A percentile compares a stretch with the other conserved stretches of the same genome.
These are phyloP conservation scores for Claviceps africana DNA, from an alignment of 2,329 filamentous ascomycete species.

Conservation along the genomic window DNA sequence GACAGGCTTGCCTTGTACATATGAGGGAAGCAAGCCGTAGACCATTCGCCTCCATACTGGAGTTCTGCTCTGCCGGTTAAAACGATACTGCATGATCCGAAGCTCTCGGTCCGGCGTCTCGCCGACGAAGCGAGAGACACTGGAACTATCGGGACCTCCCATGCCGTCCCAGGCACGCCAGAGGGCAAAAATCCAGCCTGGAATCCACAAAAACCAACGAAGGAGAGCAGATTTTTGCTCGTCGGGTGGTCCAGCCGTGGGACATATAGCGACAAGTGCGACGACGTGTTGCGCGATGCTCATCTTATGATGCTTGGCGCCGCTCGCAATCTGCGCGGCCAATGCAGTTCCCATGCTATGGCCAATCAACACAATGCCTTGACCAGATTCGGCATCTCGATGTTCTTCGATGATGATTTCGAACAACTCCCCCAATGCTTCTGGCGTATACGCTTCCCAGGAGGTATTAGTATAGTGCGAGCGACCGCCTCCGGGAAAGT, in stretches of 20 bases:
- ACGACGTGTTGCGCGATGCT: conserved; percentile 50
- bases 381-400: conserved; percentile 47
- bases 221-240: conserved; percentile 29
- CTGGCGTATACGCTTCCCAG: conserved; percentile 68
- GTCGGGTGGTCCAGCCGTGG: conserved; percentile 49
- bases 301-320: conserved; percentile 27
- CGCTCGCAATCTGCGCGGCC: conserved; percentile 52
- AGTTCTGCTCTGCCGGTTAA: conserved; percentile 73
- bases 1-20: conserved; percentile 33
- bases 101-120: conserved; percentile 49
- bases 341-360: conserved; percentile 86
- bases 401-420: conserved; percentile 61
- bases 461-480: conserved; percentile 57
- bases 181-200: conserved; percentile 58
- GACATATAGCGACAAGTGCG: conserved; percentile 71
- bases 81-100: conserved; percentile 53
- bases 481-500: conserved; percentile 78
- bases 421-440: conserved; percentile 62
- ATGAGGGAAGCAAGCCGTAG: conserved; percentile 52
- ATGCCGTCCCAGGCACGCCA: conserved; percentile 66
- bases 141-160: conserved; percentile 64
- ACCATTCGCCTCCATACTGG: conserved; percentile 74
- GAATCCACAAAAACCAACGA: conserved; percentile 50
- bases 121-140: conserved; percentile 67
- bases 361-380: conserved; percentile 66